Conservation (phyloP, 176 grass and related monocot species). For the Oryza australiensis region DNA sequence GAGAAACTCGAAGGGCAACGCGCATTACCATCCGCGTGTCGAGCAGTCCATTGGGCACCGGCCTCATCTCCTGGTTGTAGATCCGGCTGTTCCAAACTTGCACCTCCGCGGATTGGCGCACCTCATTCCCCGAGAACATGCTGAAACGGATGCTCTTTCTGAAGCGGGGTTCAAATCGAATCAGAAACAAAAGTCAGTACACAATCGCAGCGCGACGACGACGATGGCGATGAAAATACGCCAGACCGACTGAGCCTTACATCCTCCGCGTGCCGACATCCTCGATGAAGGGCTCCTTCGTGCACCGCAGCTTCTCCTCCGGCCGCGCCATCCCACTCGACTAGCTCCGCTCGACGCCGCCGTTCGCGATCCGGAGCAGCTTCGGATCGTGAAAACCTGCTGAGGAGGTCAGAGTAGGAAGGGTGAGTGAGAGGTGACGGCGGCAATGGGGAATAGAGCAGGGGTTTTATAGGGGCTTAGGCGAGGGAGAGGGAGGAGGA, state of each 20-base stretch:
- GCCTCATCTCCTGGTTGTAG: slow-evolving; percentile 42
- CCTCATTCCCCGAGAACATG: slow-evolving; percentile 67
- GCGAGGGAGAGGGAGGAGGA: background rate
- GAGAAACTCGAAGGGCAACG: background rate
- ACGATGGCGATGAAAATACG: background rate
- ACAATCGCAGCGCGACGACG: background rate
- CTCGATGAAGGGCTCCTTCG: slow-evolving; percentile 90
- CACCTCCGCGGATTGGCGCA: slow-evolving; percentile 63
- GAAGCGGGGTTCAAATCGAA: slow-evolving; percentile 9
- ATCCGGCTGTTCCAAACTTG: slow-evolving; percentile 74
- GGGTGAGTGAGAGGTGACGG: background rate
- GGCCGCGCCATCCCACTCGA: slow-evolving; percentile 32
- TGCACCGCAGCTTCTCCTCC: slow-evolving; percentile 85
- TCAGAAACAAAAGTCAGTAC: background rate
- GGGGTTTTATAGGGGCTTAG: too few relatives aligned
- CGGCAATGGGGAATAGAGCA: background rate
- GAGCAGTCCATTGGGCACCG: slow-evolving; percentile 61
- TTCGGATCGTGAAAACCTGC: background rate
- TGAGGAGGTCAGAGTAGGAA: background rate
- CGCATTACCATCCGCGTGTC: slow-evolving; percentile 72
- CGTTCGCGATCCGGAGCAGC: background rate
- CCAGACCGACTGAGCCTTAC: slow-evolving; percentile 31
- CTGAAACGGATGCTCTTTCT: slow-evolving; percentile 90
- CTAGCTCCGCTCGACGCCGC: background rate
- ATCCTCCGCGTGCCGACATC: slow-evolving; percentile 59